Evolutionary conservation across 345 rosid species (phyloP), one percentile per base, ranked within the genome.

Genomic region (Citrus maxima): DNA sequence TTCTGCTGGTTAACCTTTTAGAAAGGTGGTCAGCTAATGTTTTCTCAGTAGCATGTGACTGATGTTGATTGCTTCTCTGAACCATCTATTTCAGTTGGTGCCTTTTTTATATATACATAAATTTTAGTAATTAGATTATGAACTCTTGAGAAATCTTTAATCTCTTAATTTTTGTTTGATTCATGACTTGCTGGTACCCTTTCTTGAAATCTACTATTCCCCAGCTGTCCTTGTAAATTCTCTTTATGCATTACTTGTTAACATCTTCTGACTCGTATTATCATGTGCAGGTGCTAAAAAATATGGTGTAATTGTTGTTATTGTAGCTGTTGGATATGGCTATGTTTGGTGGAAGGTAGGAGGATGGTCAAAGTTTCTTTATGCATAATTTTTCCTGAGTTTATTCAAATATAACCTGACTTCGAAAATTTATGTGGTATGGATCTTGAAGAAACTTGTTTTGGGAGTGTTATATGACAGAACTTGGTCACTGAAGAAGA

Each of bases 281-380:
- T 30, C 38, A 30, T 35, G 35, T 85, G 84, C 89, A 90, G 97
- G 93, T 83, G 68, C 88, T 27, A 76, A 74, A 70, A 87, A 70
- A 87, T 92, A 85, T 84, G 86, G 91, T 70, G 35, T 80, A 70
- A 80, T 88, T 73, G 70, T 92, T 80, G 81, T 89, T 54, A 82
- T 90, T 37, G 85, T 83, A 13, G 92, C 81, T 12, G 84, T 87
- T 80, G 95, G 97, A 80, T 90, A 80, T 80, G 95, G 97, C 80
- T 92, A 89, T 78, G 81, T 87, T 56, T 89, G 97, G 97, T 92
- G 95, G 97, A 92, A 91, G 95, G 97, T 92, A 86, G n/a, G 12
- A 25, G 18, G 37, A 38, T 69, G 54, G 18, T 10, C 25, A 35
- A 69, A n/a, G 12, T 49, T 70, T 49, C 6, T 69, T 56, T 65